phyloP scores from a whole-genome alignment of 257 asterid species.

The Penstemon davidsonii region DNA sequence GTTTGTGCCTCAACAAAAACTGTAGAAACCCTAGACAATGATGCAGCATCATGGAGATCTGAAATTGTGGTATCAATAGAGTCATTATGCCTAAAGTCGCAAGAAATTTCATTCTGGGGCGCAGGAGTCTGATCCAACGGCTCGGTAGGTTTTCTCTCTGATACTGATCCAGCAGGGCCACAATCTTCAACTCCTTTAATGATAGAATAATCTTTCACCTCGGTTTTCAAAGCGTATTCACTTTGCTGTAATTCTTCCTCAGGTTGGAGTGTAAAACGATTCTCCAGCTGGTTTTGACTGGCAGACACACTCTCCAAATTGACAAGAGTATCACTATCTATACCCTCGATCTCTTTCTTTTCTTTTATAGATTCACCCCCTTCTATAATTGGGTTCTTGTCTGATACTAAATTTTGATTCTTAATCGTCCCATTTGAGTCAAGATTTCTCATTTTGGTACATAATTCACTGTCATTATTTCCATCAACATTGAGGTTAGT shows the following conservation, averaged over 20 bases:
- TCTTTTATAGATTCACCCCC: constrained; percentile 39
- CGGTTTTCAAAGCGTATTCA: constrained; percentile 38
- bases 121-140: constrained; percentile 32
- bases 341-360: constrained; percentile 43
- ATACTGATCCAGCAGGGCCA: constrained; percentile 40
- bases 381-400: constrained; percentile 36
- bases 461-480: constrained; percentile 43
- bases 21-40: constrained; percentile 35
- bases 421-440: constrained; percentile 40
- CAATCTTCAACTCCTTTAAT: constrained; percentile 38
- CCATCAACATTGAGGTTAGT: constrained; percentile 45
- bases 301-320: constrained; percentile 37
- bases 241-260: constrained; percentile 40
- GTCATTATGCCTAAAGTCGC: constrained; percentile 33
- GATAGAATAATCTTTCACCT: constrained; percentile 37
- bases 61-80: constrained; percentile 35
- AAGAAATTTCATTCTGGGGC: constrained; percentile 36
- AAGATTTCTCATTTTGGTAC: constrained; percentile 32
- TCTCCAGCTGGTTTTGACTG: constrained; percentile 41
- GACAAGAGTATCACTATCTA: constrained; percentile 34
- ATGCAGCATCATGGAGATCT: constrained; percentile 39
- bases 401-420: constrained; percentile 34
- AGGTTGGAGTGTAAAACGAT: constrained; percentile 36
- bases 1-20: constrained; percentile 40
- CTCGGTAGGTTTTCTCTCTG: constrained; percentile 36